phyloP scores from a whole-genome alignment of 192 early-diverging fungal species.

The Podila clonocystis region DNA sequence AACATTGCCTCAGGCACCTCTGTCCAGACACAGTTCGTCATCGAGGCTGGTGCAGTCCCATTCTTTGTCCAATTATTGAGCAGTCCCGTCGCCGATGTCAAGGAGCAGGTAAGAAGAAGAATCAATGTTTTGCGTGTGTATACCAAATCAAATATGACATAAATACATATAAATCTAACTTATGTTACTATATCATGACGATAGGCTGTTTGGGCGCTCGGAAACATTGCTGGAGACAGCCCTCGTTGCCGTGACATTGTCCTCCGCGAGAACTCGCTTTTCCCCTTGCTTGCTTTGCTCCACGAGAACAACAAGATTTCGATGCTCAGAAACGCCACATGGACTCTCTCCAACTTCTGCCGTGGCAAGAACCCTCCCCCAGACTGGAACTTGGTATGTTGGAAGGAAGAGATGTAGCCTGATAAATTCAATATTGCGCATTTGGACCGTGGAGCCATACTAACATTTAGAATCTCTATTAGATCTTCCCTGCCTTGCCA shows the following conservation, averaged over 20 bases:
- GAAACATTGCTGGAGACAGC: conserved; percentile 99
- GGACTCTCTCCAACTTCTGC: conserved; percentile 99
- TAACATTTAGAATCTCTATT: conserved; percentile 8
- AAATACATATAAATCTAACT: background rate
- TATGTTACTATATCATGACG: background rate
- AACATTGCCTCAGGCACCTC: conserved; percentile 99
- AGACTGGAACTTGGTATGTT: conserved; percentile 76
- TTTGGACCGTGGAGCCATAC: too few species aligned
- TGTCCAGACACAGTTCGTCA: conserved; percentile 94
- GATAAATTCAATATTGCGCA: too few species aligned
- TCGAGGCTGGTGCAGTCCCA: conserved; percentile 92
- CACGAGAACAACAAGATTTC: conserved; percentile 93
- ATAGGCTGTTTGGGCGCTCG: conserved; percentile 97
- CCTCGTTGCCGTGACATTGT: conserved; percentile 93
- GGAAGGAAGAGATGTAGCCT: too few species aligned
- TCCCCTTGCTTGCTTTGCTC: conserved; percentile 87
- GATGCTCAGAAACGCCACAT: conserved; percentile 98
- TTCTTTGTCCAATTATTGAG: conserved; percentile 90
- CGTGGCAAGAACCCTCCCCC: conserved; percentile 98
- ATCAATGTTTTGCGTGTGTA: background rate
- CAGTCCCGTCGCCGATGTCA: conserved; percentile 86
- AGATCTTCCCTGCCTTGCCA: conserved; percentile 89
- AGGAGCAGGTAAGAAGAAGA: conserved; percentile 79
- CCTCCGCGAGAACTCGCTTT: conserved; percentile 81
- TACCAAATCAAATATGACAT: too few species aligned